Evolutionary conservation across 2,329 filamentous ascomycete species (phyloP).

Genomic region (Dactylella cylindrospora): DNA sequence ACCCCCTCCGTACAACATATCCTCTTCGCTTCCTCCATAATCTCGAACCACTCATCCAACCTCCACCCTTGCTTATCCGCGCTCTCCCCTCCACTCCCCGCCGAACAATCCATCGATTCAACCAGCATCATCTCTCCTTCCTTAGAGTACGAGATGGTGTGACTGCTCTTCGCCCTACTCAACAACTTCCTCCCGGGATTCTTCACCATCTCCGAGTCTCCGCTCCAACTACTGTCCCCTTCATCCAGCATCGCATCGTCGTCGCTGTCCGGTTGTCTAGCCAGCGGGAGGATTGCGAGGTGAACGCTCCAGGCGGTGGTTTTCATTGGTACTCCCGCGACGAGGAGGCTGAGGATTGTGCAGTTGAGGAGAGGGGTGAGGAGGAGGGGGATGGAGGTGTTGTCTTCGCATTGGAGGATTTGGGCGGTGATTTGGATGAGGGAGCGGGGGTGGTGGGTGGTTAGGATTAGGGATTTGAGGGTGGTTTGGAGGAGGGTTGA

Average conservation of each 20-base stretch:
- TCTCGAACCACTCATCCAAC: conserved; percentile 71
- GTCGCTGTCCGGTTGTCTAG: conserved; percentile 12
- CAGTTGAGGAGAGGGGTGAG: conserved; percentile 82
- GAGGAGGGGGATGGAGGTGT: conserved; percentile 66
- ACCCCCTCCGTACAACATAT: conserved; percentile 61
- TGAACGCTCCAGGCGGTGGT: conserved; percentile 68
- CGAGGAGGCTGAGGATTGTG: conserved; percentile 73
- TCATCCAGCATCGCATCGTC: conserved; percentile 3
- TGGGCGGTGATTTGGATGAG: conserved; percentile 82
- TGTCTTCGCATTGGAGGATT: conserved; percentile 67
- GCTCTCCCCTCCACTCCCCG: conserved; percentile 15
- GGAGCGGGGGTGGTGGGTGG: conserved; percentile 72
- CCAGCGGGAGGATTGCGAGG: conserved; percentile 59
- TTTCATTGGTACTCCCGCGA: conserved; percentile 77
- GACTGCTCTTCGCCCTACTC: conserved; percentile 27
- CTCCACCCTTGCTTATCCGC: conserved; percentile 61
- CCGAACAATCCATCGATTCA: conserved; percentile 42
- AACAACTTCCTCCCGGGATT: conserved; percentile 36
- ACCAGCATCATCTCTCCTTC: conserved; percentile 47
- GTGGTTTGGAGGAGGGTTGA: conserved; percentile 74
- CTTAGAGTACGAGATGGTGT: conserved; percentile 44
- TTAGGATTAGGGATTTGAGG: conserved; percentile 71
- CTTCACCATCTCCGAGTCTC: conserved; percentile 6
- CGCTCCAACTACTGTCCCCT: conserved; percentile 16
- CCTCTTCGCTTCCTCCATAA: conserved; percentile 65